These are phyloP conservation scores for Botrytis cinerea DNA, from an alignment of 2,329 filamentous ascomycete species.

Conservation along the genomic window DNA sequence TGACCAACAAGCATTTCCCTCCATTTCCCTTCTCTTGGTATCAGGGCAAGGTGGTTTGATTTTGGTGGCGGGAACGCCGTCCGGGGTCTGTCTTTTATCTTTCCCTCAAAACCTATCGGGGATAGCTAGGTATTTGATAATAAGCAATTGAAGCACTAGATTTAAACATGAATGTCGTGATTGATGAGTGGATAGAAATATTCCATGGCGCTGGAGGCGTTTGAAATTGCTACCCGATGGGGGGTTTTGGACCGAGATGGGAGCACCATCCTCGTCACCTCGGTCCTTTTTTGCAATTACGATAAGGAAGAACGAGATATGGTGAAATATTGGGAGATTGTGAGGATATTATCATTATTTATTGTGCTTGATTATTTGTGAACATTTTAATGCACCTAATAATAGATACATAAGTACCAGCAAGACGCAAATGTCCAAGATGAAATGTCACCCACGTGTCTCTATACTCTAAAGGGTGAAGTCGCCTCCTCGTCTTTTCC, in stretches of 20 bases:
- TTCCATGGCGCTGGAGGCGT: neutral
- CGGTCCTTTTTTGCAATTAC: constrained; percentile 3
- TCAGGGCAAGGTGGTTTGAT: neutral
- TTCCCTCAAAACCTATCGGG: neutral
- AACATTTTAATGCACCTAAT: neutral
- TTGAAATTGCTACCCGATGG: constrained; percentile 10
- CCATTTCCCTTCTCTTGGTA: constrained; percentile 1
- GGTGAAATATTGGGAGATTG: neutral
- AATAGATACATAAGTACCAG: neutral
- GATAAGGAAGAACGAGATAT: constrained; percentile 2
- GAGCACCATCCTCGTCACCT: constrained; percentile 4
- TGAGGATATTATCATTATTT: neutral
- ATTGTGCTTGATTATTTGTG: neutral
- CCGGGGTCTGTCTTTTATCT: neutral
- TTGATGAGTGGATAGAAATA: neutral
- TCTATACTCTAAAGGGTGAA: neutral
- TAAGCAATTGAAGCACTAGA: constrained; percentile 4
- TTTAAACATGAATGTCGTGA: constrained; percentile 4
- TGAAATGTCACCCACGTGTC: neutral
- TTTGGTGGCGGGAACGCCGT: neutral
- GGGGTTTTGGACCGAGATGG: neutral
- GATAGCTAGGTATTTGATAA: constrained; percentile 8
- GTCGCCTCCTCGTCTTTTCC: neutral
- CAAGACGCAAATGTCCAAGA: neutral
- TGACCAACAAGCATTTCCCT: constrained; percentile 1